These are phyloP conservation scores for Claviceps maximensis DNA, from an alignment of 2,329 filamentous ascomycete species.

Conservation along the genomic window DNA sequence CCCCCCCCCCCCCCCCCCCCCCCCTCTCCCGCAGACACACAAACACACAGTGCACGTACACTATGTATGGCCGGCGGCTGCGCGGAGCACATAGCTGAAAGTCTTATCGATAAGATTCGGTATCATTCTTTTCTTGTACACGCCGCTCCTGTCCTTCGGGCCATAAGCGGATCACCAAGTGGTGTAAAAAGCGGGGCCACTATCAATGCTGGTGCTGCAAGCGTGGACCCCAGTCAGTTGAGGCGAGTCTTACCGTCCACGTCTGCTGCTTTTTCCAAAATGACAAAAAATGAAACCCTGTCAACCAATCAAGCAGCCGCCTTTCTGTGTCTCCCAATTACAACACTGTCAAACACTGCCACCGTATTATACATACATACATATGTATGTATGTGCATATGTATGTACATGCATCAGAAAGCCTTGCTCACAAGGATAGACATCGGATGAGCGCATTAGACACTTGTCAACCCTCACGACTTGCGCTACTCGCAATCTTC, in stretches of 20 bases:
- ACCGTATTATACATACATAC: too few relatives aligned
- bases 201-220: too few relatives aligned
- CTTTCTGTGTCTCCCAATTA: not conserved
- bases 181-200: too few relatives aligned
- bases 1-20: too few relatives aligned
- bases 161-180: too few relatives aligned
- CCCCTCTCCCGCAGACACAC: too few relatives aligned
- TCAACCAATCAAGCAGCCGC: not conserved
- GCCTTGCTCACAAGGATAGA: not conserved
- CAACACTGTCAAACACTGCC: not conserved
- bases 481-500: not conserved
- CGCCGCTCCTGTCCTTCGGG: not conserved
- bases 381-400: not conserved
- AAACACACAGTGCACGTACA: too few relatives aligned
- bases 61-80: too few relatives aligned
- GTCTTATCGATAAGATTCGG: conserved; percentile 3
- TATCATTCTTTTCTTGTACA: not conserved
- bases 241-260: not conserved
- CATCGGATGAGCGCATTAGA: not conserved
- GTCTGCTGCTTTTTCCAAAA: not conserved
- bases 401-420: not conserved
- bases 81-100: not conserved
- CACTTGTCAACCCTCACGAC: not conserved
- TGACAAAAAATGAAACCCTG: not conserved
- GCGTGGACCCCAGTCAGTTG: not conserved